phyloP scores from a whole-genome alignment of 179 eudicot species.

The Patellifolia procumbens region DNA sequence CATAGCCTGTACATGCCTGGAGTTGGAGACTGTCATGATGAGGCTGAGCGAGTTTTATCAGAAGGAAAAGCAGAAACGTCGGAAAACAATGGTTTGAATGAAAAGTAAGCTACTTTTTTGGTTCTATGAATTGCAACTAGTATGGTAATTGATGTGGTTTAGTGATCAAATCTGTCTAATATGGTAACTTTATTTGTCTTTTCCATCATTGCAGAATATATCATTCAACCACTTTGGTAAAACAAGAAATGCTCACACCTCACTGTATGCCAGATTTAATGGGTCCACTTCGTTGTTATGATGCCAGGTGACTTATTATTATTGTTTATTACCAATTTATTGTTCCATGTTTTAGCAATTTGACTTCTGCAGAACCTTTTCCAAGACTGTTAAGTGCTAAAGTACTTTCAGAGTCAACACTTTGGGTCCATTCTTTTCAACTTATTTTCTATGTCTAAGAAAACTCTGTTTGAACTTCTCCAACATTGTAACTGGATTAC shows the following conservation, averaged over 20 bases:
- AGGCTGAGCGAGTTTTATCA: conserved; percentile 22
- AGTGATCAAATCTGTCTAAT: neutral
- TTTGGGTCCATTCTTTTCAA: too few species aligned
- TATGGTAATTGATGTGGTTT: neutral
- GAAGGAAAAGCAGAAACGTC: conserved; percentile 25
- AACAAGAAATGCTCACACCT: conserved; percentile 32
- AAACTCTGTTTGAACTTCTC: too few species aligned
- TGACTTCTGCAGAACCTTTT: neutral
- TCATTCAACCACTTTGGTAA: conserved; percentile 28
- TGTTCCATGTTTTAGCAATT: neutral
- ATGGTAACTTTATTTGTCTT: neutral
- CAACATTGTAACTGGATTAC: too few species aligned
- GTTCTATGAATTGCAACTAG: neutral
- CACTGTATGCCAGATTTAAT: conserved; percentile 28
- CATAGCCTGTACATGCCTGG: conserved; percentile 25
- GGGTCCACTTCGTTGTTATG: conserved; percentile 41
- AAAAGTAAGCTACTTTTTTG: conserved; percentile 31
- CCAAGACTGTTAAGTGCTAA: neutral
- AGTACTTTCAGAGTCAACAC: too few species aligned
- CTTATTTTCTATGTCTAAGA: too few species aligned
- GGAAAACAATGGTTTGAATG: conserved; percentile 28
- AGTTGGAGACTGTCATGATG: conserved; percentile 30
- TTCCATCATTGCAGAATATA: conserved; percentile 37
- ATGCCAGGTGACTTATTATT: conserved; percentile 39
- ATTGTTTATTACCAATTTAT: neutral